Conservation (phyloP, 1,284 basidiomycete species). For the Cryptococcus amylolentus region DNA sequence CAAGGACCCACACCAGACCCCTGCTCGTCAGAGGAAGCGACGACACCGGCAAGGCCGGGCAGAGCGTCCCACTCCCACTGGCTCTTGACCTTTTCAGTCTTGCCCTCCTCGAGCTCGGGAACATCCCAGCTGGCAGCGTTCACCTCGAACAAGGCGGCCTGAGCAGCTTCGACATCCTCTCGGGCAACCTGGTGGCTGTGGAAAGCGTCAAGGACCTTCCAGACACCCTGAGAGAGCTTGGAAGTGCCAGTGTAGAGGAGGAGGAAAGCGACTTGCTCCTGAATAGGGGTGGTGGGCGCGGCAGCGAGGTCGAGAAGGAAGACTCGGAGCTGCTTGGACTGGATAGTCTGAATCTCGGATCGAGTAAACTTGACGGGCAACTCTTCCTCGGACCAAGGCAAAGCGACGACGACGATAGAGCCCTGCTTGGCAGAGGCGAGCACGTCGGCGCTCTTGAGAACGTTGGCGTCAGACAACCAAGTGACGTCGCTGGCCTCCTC, state of each 20-base stretch:
- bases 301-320: conserved; percentile 47
- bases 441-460: conserved; percentile 47
- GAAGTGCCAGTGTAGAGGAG: conserved; percentile 49
- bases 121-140: conserved; percentile 34
- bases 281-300: conserved; percentile 37
- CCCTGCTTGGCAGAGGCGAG: conserved; percentile 38
- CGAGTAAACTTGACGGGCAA: conserved; percentile 45
- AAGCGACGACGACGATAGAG: conserved; percentile 47
- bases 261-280: conserved; percentile 50
- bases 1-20: conserved; percentile 54
- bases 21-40: conserved; percentile 42
- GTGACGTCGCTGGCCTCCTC: conserved; percentile 37
- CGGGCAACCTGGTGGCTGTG: conserved; percentile 43
- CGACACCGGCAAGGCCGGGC: conserved; percentile 36
- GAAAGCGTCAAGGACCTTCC: conserved; percentile 48
- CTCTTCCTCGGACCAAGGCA: conserved; percentile 49
- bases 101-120: conserved; percentile 41
- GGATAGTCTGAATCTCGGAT: conserved; percentile 43
- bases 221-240: conserved; percentile 40
- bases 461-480: conserved; percentile 48
- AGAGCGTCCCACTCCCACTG: conserved; percentile 49
- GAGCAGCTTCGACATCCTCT: conserved; percentile 46
- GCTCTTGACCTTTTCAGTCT: conserved; percentile 40
- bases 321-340: conserved; percentile 47
- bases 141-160: conserved; percentile 44